Base-by-base conservation (phyloP, 2,329 filamentous ascomycete genomes). In the Fusarium pseudograminearum region DNA sequence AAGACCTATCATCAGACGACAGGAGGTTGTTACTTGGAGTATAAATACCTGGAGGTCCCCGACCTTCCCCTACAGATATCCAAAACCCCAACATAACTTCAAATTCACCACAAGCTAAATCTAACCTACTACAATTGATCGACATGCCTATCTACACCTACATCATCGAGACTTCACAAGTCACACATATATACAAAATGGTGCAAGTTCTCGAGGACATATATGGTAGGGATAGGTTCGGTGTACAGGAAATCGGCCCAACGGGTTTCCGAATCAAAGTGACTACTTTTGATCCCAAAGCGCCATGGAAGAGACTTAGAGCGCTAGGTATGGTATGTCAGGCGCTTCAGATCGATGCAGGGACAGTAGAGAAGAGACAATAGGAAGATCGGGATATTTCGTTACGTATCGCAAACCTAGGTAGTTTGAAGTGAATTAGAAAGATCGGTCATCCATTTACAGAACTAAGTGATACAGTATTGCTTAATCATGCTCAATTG, bases 151-250 rank as follows among this genome's bases (percentile, higher is more conserved):
- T 34, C 14, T 51, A 40, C 24, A 40, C 47, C 7, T 51, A 51
- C 24, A 20, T 51, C 5, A 51, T 40, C 6, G 47, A 51, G 33
- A 20, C 33, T 40, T 40, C 33, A 36, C 33, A 51, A 16, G 18
- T 40, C 9, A 40, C 47, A 10, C 33, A 51, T 20, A 4, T 9
- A 8, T 7, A 11, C 0, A 65, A 48, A 14, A 22, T 65, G 12
- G 20, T 47, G 1, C 40, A 53, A 3, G 40, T 47, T 0, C 46
- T 65, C 1, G 54, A 59, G 14, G 46, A 30, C 0, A 40, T 65
- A 1, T 65, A 60, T 18, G 62, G 61, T 2, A 65, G n/a, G n/a
- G 62, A 16, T 3, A 30, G 30, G 2, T 65, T 47, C 12, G 34
- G 24, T 2, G 9, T 20, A 3, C 22, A 38, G 0, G 20, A 15